Percentiles rank a stretch among this genome's conserved stretches.
Conservation (phyloP, 345 rosid genomes). For the Aurinia saxatilis region DNA sequence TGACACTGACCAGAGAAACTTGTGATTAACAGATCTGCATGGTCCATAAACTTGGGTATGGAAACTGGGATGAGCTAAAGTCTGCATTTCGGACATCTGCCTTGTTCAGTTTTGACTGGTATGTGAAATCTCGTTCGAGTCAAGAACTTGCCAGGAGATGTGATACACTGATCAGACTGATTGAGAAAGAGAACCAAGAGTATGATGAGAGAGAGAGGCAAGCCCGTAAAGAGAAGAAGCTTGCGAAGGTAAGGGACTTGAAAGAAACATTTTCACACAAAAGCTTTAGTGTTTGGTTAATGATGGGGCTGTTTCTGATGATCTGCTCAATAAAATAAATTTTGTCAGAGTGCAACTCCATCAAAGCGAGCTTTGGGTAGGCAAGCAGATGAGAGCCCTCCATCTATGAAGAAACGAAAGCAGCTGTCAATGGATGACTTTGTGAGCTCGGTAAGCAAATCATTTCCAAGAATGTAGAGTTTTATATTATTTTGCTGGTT, state of each 20-base stretch:
- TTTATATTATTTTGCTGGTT: background rate
- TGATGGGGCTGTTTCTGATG: background rate
- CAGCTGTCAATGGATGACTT: slow-evolving; percentile 86
- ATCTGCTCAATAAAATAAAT: background rate
- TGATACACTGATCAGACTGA: slow-evolving; percentile 85
- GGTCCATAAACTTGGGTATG: slow-evolving; percentile 98
- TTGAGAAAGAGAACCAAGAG: slow-evolving; percentile 99
- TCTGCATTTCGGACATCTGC: slow-evolving; percentile 79
- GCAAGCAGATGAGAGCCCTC: slow-evolving; percentile 61
- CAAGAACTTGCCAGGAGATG: slow-evolving; percentile 97
- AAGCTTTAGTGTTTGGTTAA: background rate
- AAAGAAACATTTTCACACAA: background rate
- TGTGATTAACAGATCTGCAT: slow-evolving; percentile 65
- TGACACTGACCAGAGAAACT: slow-evolving; percentile 8
- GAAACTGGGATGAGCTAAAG: slow-evolving; percentile 98
- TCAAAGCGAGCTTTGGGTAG: slow-evolving; percentile 60
- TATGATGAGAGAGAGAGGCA: slow-evolving; percentile 93
- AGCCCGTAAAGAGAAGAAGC: slow-evolving; percentile 96
- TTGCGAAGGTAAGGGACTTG: slow-evolving; percentile 58
- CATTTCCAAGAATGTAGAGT: background rate
- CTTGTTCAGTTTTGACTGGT: slow-evolving; percentile 93
- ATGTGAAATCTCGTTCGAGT: slow-evolving; percentile 86
- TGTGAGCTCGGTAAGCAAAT: slow-evolving; percentile 35
- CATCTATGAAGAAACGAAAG: slow-evolving; percentile 60
- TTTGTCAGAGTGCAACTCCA: slow-evolving; percentile 39